Conservation (phyloP, 2,329 filamentous ascomycete genomes). For the Aspergillus amoenus region DNA sequence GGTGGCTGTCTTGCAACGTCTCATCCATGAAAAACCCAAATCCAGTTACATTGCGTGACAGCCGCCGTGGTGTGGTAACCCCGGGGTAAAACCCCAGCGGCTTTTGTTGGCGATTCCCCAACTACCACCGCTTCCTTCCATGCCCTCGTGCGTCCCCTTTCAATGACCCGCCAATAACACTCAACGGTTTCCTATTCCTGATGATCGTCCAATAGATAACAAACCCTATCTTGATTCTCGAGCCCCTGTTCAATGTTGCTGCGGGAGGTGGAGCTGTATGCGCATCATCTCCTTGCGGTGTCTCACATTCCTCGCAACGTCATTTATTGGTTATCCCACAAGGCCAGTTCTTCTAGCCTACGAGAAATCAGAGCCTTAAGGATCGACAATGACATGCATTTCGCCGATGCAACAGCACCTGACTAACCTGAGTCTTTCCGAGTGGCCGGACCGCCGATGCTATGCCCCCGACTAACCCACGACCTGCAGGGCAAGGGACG, state of each 20-base stretch:
- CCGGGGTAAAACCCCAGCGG: conserved; percentile 11
- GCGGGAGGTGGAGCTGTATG: not conserved
- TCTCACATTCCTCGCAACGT: conserved; percentile 17
- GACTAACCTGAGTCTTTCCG: not conserved
- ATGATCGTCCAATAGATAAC: not conserved
- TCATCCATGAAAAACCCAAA: conserved; percentile 18
- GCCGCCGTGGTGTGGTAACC: conserved; percentile 14
- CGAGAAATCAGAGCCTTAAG: not conserved
- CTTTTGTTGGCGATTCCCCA: conserved; percentile 6
- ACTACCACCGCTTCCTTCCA: not conserved
- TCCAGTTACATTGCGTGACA: conserved; percentile 28
- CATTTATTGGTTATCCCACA: conserved; percentile 18
- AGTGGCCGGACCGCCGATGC: not conserved
- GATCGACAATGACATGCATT: conserved; percentile 1
- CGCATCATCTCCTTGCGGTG: conserved; percentile 1
- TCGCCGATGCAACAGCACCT: not conserved
- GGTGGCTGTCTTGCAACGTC: conserved; percentile 4
- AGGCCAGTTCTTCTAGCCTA: not conserved
- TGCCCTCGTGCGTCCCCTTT: conserved; percentile 16
- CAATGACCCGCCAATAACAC: conserved; percentile 2
- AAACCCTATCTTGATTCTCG: not conserved
- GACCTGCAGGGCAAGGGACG: not conserved
- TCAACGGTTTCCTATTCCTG: conserved; percentile 8
- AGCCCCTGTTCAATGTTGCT: not conserved
- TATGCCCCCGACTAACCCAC: not conserved